These are phyloP conservation scores for Cystobasidium sp. DNA, from an alignment of 1,284 basidiomycete genomes.

Conservation along the genomic window DNA sequence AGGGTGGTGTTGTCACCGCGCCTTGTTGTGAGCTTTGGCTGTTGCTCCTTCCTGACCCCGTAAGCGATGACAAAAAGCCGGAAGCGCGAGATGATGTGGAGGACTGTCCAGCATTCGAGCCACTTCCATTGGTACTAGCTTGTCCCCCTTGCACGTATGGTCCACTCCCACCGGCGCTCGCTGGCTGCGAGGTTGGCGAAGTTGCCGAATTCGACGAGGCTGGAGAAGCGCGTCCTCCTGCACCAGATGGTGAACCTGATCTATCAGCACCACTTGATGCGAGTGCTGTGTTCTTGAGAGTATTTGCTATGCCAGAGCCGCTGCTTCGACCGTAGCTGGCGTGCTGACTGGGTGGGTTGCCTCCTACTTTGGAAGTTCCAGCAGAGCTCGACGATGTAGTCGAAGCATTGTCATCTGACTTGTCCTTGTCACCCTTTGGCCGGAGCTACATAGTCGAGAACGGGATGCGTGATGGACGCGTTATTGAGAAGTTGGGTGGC, in stretches of 20 bases:
- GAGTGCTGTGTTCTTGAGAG: conserved; percentile 30
- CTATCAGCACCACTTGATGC: conserved; percentile 62
- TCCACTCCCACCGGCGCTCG: neutral
- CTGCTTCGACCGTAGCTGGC: conserved; percentile 23
- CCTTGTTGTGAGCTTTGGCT: conserved; percentile 33
- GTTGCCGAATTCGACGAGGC: neutral
- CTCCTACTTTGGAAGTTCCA: neutral
- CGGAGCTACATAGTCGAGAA: neutral
- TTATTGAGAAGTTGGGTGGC: neutral
- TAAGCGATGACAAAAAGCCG: conserved; percentile 37
- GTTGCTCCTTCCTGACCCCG: conserved; percentile 24
- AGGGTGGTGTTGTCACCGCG: conserved; percentile 29
- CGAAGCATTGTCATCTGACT: conserved; percentile 15
- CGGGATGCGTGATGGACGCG: conserved; percentile 8
- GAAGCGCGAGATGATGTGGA: conserved; percentile 31
- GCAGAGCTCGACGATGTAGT: neutral
- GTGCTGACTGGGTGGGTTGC: neutral
- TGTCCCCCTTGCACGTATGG: conserved; percentile 13
- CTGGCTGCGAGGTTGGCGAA: conserved; percentile 6
- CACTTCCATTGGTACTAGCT: conserved; percentile 13
- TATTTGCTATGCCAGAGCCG: conserved; percentile 20
- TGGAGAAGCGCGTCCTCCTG: conserved; percentile 26
- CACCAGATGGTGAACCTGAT: conserved; percentile 72
- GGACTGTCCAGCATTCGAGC: conserved; percentile 7
- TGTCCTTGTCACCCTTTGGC: conserved; percentile 2